phyloP scores from a whole-genome alignment of 2,329 filamentous ascomycete species.

The Botrytis hyacinthi region DNA sequence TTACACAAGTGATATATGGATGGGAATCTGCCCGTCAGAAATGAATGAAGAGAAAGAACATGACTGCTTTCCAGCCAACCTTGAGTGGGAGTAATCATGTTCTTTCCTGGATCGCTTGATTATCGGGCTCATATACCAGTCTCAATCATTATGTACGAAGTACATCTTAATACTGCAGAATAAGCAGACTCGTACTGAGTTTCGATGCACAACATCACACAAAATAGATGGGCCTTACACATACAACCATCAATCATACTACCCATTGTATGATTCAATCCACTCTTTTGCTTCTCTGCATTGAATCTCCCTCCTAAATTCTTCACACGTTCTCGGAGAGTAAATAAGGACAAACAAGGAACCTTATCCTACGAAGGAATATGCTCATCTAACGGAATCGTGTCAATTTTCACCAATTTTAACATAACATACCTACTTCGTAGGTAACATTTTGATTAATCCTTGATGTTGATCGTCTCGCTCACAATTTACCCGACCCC shows the following conservation, averaged over 20 bases:
- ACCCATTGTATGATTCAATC: background rate
- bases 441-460: background rate
- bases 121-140: background rate
- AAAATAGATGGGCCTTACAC: background rate
- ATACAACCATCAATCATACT: background rate
- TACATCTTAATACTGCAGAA: background rate
- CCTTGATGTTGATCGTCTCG: constrained; percentile 9
- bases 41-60: too few species aligned
- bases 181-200: background rate
- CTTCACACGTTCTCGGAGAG: too few species aligned
- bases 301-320: background rate
- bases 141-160: background rate
- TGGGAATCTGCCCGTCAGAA: background rate
- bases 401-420: background rate
- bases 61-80: background rate
- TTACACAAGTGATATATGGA: background rate
- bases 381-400: background rate
- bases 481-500: background rate
- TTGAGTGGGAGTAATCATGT: background rate
- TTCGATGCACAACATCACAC: background rate
- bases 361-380: background rate
- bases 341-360: background rate
- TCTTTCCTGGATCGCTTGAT: background rate
- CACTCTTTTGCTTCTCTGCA: background rate
- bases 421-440: too few species aligned